phyloP scores from a whole-genome alignment of 495 filamentous ascomycete genomes.

The Mytilinidion resinicola region DNA sequence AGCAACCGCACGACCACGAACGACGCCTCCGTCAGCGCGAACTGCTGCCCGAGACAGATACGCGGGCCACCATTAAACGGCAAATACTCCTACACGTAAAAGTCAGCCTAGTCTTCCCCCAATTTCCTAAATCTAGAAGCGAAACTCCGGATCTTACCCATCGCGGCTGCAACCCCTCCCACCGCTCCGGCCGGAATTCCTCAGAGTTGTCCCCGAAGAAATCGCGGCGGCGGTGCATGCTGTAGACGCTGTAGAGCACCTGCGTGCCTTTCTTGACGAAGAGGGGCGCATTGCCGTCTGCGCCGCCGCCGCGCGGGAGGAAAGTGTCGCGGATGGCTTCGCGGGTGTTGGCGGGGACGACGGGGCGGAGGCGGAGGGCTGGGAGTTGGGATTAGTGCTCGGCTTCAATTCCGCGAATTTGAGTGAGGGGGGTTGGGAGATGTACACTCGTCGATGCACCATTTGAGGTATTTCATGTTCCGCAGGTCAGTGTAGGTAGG shows the following conservation, averaged over 20 bases:
- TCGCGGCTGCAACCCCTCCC: constrained; percentile 12
- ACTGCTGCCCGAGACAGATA: constrained; percentile 39
- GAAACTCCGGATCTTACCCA: too few relatives aligned
- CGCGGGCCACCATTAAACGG: constrained; percentile 38
- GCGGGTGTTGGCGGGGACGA: constrained; percentile 38
- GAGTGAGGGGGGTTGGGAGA: background rate
- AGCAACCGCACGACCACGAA: constrained; percentile 29
- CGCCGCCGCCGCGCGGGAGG: constrained; percentile 49
- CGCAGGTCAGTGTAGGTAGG: constrained; percentile 34
- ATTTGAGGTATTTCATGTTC: constrained; percentile 37
- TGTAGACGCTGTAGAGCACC: constrained; percentile 40
- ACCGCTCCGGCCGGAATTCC: constrained; percentile 31
- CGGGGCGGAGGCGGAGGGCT: constrained; percentile 50
- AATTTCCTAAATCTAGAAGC: too few relatives aligned
- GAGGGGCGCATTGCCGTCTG: constrained; percentile 43
- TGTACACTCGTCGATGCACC: constrained; percentile 12
- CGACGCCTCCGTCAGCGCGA: constrained; percentile 35
- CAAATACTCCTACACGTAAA: constrained; percentile 30
- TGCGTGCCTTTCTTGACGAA: constrained; percentile 40
- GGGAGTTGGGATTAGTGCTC: constrained; percentile 28
- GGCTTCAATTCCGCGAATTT: constrained; percentile 25
- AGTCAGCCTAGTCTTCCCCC: constrained; percentile 9
- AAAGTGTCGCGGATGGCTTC: constrained; percentile 39
- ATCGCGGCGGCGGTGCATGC: constrained; percentile 36
- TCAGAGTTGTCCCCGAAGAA: constrained; percentile 34